Percentiles rank a stretch among this genome's conserved stretches.
phyloP scores from a whole-genome alignment of 805 yeast genomes.

The Candida broadrunensis region DNA sequence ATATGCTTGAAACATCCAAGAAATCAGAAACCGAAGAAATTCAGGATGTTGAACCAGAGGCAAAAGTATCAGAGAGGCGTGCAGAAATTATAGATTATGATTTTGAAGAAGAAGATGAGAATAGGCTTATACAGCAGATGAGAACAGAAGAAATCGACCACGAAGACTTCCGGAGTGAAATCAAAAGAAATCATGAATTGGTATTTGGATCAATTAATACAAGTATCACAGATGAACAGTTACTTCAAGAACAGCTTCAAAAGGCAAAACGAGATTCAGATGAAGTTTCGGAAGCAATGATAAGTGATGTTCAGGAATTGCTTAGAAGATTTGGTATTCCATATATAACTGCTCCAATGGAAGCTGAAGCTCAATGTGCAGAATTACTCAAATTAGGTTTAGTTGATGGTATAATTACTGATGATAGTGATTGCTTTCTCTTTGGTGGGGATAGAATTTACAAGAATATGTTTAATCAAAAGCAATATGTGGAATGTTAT shows the following conservation, averaged over 20 bases:
- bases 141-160: conserved; percentile 72
- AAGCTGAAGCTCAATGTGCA: conserved; percentile 99
- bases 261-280: conserved; percentile 85
- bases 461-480: conserved; percentile 92
- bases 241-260: conserved; percentile 57
- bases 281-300: conserved; percentile 83
- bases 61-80: conserved; percentile 6
- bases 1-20: not conserved
- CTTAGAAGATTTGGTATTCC: conserved; percentile 90
- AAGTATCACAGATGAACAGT: conserved; percentile 42
- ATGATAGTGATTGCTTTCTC: conserved; percentile 93
- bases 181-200: conserved; percentile 16
- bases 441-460: conserved; percentile 87
- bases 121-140: conserved; percentile 58
- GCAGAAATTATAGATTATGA: conserved; percentile 51
- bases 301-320: conserved; percentile 85
- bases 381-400: conserved; percentile 62
- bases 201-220: conserved; percentile 23
- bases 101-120: conserved; percentile 77
- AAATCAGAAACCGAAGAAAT: not conserved
- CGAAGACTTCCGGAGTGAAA: conserved; percentile 49
- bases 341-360: conserved; percentile 94
- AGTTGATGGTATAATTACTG: conserved; percentile 95
- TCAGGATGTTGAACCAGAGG: not conserved
- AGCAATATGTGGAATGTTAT: conserved; percentile 87